phyloP scores from a whole-genome alignment of 1,139 yeast genomes.

The Kurtzmaniella natalensis region DNA sequence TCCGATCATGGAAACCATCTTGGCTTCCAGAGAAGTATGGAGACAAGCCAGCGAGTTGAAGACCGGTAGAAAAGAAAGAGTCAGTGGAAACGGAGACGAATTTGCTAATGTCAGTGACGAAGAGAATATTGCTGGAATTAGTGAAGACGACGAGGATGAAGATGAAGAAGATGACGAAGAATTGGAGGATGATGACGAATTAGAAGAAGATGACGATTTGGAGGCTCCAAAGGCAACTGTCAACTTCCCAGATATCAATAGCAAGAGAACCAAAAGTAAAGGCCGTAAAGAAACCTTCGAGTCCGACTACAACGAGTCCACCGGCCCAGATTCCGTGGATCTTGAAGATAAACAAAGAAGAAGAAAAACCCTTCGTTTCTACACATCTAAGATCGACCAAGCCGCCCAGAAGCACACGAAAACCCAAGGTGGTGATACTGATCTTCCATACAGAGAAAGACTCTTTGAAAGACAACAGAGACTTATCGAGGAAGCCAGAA shows the following conservation, averaged over 20 bases:
- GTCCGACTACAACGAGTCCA: conserved; percentile 61
- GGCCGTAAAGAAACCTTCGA: conserved; percentile 16
- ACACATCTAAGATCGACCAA: conserved; percentile 93
- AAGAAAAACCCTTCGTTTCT: conserved; percentile 84
- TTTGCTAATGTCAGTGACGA: conserved; percentile 12
- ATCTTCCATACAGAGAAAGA: conserved; percentile 90
- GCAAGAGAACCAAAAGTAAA: conserved; percentile 43
- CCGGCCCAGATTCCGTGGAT: conserved; percentile 68
- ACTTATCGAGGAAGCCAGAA: conserved; percentile 80
- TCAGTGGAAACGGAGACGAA: conserved; percentile 9
- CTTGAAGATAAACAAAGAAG: conserved; percentile 80
- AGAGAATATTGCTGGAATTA: conserved; percentile 18
- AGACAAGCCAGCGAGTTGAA: conserved; percentile 62
- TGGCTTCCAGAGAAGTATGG: conserved; percentile 87
- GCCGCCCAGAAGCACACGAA: conserved; percentile 50
- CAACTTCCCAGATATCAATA: conserved; percentile 28
- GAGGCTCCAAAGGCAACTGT: conserved; percentile 15
- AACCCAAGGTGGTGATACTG: conserved; percentile 75
- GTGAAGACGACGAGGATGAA: conserved; percentile 23
- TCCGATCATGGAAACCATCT: conserved; percentile 81
- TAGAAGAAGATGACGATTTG: conserved; percentile 16
- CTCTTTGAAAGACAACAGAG: conserved; percentile 85
- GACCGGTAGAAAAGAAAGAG: conserved; percentile 12
- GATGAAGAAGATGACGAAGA: conserved; percentile 26
- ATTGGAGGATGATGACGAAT: conserved; percentile 15